Evolutionary conservation across 352 stramenopile species (phyloP).

Genomic region (Phytophthora chlamydospora): DNA sequence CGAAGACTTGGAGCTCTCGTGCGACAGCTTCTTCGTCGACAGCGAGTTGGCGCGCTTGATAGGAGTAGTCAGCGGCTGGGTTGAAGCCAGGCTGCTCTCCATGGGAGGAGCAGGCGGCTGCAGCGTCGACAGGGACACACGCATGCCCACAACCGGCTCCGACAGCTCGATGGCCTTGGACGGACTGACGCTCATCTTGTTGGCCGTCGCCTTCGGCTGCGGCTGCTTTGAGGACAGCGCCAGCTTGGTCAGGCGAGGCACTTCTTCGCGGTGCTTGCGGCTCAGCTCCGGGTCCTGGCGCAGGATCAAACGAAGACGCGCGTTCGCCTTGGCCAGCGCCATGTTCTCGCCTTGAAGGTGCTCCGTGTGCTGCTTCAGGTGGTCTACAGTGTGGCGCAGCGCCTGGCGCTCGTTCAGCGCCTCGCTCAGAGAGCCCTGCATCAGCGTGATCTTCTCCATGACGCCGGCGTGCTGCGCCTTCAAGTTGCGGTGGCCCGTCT

Average conservation of each 20-base stretch:
- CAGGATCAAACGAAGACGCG: constrained; percentile 80
- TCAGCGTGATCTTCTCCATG: constrained; percentile 83
- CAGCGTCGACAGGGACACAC: constrained; percentile 57
- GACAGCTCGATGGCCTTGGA: constrained; percentile 55
- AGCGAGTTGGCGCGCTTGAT: constrained; percentile 71
- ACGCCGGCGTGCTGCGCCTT: constrained; percentile 81
- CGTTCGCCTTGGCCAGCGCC: constrained; percentile 85
- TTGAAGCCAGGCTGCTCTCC: constrained; percentile 24
- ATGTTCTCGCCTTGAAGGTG: constrained; percentile 85
- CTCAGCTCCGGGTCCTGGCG: constrained; percentile 86
- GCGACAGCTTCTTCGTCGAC: constrained; percentile 61
- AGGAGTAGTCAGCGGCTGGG: constrained; percentile 37
- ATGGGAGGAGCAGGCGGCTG: constrained; percentile 47
- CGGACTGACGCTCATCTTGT: constrained; percentile 43
- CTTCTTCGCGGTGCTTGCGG: constrained; percentile 85
- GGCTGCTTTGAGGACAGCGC: constrained; percentile 75
- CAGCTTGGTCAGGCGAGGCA: constrained; percentile 84
- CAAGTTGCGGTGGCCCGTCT: constrained; percentile 82
- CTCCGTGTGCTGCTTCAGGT: constrained; percentile 76
- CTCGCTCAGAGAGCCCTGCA: constrained; percentile 78
- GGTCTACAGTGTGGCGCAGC: constrained; percentile 74
- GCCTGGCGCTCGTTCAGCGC: constrained; percentile 75
- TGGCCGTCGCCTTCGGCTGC: constrained; percentile 44
- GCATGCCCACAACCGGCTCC: constrained; percentile 43
- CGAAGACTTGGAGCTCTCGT: constrained; percentile 59